phyloP scores from a whole-genome alignment of 176 grass and related monocot genomes.

The Saccharum spontaneum region DNA sequence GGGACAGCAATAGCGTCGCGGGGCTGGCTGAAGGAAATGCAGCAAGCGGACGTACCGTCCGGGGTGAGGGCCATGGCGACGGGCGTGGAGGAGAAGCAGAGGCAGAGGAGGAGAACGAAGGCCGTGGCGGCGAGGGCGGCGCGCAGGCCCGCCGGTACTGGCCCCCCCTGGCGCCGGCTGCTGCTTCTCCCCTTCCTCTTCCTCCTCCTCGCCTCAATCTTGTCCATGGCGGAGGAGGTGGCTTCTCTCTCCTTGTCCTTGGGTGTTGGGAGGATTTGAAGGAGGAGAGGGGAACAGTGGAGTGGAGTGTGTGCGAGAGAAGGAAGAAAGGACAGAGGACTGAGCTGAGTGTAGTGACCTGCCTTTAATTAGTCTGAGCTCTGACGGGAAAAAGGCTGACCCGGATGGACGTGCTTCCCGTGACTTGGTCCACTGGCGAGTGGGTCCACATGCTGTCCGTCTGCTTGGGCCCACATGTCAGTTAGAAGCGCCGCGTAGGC shows the following conservation, averaged over 20 bases:
- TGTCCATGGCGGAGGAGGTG: background rate
- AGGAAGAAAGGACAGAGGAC: background rate
- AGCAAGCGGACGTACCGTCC: constrained; percentile 48
- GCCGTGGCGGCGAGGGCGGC: background rate
- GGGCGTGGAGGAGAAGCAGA: constrained; percentile 21
- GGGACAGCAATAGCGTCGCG: background rate
- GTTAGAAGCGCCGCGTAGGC: background rate
- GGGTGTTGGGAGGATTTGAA: constrained; percentile 7
- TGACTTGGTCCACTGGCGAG: background rate
- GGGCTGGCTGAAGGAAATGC: background rate
- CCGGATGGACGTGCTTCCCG: background rate
- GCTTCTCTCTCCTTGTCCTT: background rate
- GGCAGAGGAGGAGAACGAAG: constrained; percentile 6
- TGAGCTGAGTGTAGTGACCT: background rate
- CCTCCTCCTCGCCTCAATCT: background rate
- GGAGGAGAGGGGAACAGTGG: background rate
- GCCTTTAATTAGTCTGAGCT: constrained; percentile 7
- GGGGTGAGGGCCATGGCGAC: constrained; percentile 51
- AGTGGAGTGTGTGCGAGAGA: background rate
- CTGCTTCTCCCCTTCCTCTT: background rate
- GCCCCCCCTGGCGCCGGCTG: background rate
- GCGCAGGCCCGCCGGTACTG: background rate
- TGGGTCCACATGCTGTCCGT: background rate
- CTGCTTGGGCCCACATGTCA: background rate
- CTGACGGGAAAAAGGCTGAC: background rate